Conservation (phyloP, 192 early-diverging fungal species). For the Cladochytrium replicatum region DNA sequence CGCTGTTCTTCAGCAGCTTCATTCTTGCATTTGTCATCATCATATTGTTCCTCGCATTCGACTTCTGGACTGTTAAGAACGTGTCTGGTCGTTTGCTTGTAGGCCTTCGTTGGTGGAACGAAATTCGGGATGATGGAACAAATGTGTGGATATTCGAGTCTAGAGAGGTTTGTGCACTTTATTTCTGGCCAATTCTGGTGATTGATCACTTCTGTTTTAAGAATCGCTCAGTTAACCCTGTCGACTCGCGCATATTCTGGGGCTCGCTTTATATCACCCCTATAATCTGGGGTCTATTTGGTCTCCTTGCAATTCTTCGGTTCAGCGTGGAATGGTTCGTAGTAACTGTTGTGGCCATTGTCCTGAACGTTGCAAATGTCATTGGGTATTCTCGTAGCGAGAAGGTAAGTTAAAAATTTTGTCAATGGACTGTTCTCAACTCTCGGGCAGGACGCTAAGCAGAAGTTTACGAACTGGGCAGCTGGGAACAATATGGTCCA, state of each 20-base stretch:
- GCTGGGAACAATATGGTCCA: constrained; percentile 17
- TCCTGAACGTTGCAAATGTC: constrained; percentile 84
- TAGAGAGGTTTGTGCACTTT: constrained; percentile 51
- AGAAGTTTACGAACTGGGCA: constrained; percentile 23
- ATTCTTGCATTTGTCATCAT: constrained; percentile 85
- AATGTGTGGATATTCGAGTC: constrained; percentile 96
- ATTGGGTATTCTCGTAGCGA: constrained; percentile 92
- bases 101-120: constrained; percentile 99
- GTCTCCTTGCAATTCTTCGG: constrained; percentile 60
- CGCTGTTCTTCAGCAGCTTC: constrained; percentile 74
- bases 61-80: constrained; percentile 99
- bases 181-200: too few relatives aligned
- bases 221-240: constrained; percentile 64
- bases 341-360: constrained; percentile 74
- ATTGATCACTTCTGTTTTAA: too few relatives aligned
- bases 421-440: too few relatives aligned
- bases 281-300: constrained; percentile 75
- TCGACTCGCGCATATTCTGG: constrained; percentile 93
- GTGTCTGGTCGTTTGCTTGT: constrained; percentile 92
- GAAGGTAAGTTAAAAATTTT: constrained; percentile 42
- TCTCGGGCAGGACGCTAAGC: constrained; percentile 33
- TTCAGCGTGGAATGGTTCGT: constrained; percentile 74
- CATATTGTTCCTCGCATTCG: constrained; percentile 84
- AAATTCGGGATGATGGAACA: constrained; percentile 90
- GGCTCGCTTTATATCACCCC: constrained; percentile 77